Percentiles rank a stretch among this genome's conserved stretches.
Evolutionary conservation across 192 early-diverging fungal genomes (phyloP).

Genomic region (Backusella psychrophila): DNA sequence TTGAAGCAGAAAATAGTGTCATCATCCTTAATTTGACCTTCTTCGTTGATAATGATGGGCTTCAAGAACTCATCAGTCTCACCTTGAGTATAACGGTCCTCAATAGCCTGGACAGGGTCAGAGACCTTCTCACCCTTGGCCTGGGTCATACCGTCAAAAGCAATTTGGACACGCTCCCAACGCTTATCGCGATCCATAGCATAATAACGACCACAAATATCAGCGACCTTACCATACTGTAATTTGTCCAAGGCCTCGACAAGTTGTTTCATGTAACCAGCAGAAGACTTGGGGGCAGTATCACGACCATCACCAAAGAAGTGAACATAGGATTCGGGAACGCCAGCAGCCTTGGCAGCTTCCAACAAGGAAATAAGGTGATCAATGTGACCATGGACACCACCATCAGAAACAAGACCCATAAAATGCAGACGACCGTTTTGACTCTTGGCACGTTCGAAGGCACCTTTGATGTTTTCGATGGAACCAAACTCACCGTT

Average conservation of each 20-base stretch:
- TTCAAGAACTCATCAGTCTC: conserved; percentile 99
- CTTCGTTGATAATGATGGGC: conserved; percentile 86
- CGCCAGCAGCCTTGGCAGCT: conserved; percentile 81
- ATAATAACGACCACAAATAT: conserved; percentile 97
- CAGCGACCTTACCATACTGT: conserved; percentile 85
- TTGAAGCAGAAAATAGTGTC: conserved; percentile 98
- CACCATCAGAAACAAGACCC: conserved; percentile 97
- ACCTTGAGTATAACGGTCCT: conserved; percentile 81
- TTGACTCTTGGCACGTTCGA: conserved; percentile 80
- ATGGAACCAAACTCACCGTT: conserved; percentile 78
- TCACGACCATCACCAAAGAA: conserved; percentile 99
- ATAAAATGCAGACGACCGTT: conserved; percentile 91
- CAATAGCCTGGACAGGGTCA: conserved; percentile 70
- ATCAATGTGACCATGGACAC: conserved; percentile 95
- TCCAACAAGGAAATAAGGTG: conserved; percentile 84
- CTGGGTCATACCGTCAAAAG: conserved; percentile 86
- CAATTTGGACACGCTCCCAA: conserved; percentile 97
- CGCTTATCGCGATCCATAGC: conserved; percentile 99
- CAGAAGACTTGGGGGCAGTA: conserved; percentile 87
- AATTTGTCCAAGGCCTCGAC: conserved; percentile 58
- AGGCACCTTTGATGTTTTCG: conserved; percentile 73
- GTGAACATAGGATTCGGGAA: conserved; percentile 88
- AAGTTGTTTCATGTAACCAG: conserved; percentile 78
- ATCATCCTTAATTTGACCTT: conserved; percentile 74
- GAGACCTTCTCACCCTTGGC: conserved; percentile 71